Evolutionary conservation across 257 asterid genomes (phyloP).

Genomic region (Marsdenia floribunda): DNA sequence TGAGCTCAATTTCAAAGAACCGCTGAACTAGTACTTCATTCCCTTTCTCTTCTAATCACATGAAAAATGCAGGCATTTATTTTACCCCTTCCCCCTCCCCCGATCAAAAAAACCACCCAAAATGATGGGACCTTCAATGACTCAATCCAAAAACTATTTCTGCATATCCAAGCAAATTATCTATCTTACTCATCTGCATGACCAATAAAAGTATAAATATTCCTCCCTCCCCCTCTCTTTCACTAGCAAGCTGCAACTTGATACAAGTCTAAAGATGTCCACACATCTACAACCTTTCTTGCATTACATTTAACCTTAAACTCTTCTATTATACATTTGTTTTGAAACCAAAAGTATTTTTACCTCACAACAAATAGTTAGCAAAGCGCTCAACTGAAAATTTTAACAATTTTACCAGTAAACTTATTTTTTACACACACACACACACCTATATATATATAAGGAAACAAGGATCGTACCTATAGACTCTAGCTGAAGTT

Average conservation of each 20-base stretch:
- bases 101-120: too few relatives aligned
- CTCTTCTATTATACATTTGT: not conserved
- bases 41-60: too few relatives aligned
- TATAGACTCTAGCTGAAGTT: slow-evolving; percentile 50
- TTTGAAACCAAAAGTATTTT: not conserved
- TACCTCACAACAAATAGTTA: not conserved
- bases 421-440: not conserved
- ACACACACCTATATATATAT: not conserved
- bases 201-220: not conserved
- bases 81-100: too few relatives aligned
- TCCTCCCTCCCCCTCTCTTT: not conserved
- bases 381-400: not conserved
- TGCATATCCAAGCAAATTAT: not conserved
- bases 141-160: not conserved
- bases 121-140: too few relatives aligned
- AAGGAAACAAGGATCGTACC: slow-evolving; percentile 29
- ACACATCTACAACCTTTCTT: not conserved
- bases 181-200: not conserved
- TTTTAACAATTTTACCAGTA: not conserved
- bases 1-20: not conserved
- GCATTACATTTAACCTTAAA: not conserved
- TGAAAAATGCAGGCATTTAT: too few relatives aligned
- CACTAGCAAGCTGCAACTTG: not conserved
- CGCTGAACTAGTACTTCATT: too few relatives aligned
- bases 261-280: not conserved